Conservation (phyloP, 192 early-diverging fungal genomes). For the Phlyctochytrium planicorne region DNA sequence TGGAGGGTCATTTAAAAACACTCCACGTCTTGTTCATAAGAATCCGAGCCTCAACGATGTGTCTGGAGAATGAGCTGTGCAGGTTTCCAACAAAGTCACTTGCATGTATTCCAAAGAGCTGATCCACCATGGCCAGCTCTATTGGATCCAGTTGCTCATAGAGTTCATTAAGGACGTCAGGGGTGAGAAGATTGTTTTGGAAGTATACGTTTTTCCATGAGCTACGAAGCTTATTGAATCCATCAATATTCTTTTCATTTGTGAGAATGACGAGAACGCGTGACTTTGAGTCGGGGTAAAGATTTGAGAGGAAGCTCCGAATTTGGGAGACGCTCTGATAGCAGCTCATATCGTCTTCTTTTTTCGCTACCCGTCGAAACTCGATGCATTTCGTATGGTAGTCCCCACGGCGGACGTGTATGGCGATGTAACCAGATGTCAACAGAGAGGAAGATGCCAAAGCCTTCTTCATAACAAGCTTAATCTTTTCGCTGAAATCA, state of each 20-base stretch:
- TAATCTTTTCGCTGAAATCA: constrained; percentile 2
- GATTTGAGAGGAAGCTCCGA: neutral
- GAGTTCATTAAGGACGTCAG: neutral
- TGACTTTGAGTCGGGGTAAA: neutral
- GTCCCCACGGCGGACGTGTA: constrained; percentile 38
- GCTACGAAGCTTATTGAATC: neutral
- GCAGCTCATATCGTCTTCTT: neutral
- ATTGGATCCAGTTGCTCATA: constrained; percentile 11
- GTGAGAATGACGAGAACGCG: neutral
- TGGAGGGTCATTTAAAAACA: neutral
- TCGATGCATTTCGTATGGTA: constrained; percentile 32
- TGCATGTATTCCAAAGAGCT: constrained; percentile 9
- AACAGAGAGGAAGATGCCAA: neutral
- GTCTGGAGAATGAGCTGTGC: constrained; percentile 27
- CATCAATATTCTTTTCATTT: neutral
- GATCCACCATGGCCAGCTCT: constrained; percentile 19
- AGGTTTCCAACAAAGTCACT: constrained; percentile 25
- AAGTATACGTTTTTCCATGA: constrained; percentile 17
- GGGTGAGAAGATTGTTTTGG: constrained; percentile 6
- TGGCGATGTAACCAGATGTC: constrained; percentile 12
- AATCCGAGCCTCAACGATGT: constrained; percentile 20
- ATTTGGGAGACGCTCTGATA: constrained; percentile 1
- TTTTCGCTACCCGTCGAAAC: neutral
- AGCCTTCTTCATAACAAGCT: neutral
- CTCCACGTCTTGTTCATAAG: no score